These are phyloP conservation scores for Penicillium sp. DNA, from an alignment of 2,329 filamentous ascomycete genomes.

Conservation along the genomic window DNA sequence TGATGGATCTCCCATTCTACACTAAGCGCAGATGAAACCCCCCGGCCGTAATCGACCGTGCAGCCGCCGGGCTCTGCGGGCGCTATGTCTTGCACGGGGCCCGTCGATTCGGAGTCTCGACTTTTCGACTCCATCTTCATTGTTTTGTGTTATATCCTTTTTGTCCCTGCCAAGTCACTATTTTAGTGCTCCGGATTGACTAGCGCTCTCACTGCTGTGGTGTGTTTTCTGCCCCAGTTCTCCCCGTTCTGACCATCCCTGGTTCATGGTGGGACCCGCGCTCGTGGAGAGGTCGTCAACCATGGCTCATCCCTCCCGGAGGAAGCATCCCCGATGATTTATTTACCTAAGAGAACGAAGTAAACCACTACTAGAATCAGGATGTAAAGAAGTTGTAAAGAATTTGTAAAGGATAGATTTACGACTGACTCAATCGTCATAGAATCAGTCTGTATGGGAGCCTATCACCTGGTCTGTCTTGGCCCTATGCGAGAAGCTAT, in stretches of 20 bases:
- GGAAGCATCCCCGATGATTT: conserved; percentile 4
- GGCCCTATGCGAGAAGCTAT: background rate
- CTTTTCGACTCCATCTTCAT: conserved; percentile 13
- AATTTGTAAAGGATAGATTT: background rate
- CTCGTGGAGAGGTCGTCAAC: conserved; percentile 12
- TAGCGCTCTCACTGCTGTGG: background rate
- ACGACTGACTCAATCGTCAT: background rate
- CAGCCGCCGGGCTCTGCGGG: conserved; percentile 18
- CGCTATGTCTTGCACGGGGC: conserved; percentile 18
- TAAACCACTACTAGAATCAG: background rate
- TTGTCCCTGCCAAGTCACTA: background rate
- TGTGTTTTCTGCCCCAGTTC: background rate
- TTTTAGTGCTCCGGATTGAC: background rate
- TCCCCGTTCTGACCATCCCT: conserved; percentile 6
- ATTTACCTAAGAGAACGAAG: background rate
- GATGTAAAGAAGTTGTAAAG: no score
- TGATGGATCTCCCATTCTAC: background rate
- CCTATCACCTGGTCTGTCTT: background rate
- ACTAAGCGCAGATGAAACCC: conserved; percentile 11
- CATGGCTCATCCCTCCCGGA: conserved; percentile 12
- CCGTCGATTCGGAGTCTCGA: conserved; percentile 14
- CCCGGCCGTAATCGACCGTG: conserved; percentile 17
- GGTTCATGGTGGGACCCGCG: conserved; percentile 16
- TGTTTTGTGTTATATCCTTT: background rate
- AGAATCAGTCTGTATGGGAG: background rate